Conservation (phyloP, 148 eudicot genomes). For the Dysphania ambrosioides region DNA sequence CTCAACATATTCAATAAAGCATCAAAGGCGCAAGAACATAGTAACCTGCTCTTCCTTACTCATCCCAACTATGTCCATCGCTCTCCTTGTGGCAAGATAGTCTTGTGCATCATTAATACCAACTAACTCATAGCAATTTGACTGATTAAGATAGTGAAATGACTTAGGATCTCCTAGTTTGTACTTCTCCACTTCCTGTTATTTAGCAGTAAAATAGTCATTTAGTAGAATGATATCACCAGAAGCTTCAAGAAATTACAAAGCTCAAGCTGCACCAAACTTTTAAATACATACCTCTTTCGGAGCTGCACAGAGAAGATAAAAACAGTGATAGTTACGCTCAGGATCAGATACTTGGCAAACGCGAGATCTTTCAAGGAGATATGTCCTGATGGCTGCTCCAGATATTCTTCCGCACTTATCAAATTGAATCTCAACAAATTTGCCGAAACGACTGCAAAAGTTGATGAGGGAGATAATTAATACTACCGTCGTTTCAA, state of each 20-base stretch:
- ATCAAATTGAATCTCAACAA: slow-evolving; percentile 89
- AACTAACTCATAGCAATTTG: slow-evolving; percentile 64
- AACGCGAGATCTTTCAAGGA: slow-evolving; percentile 94
- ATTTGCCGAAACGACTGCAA: slow-evolving; percentile 90
- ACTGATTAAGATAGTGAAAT: slow-evolving; percentile 83
- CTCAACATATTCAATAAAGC: slow-evolving; percentile 14
- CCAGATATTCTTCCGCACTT: slow-evolving; percentile 85
- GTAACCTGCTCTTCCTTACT: slow-evolving; percentile 70
- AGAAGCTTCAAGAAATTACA: slow-evolving; percentile 3
- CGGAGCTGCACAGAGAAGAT: slow-evolving; percentile 87
- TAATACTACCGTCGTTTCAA: too few relatives aligned
- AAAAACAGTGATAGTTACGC: slow-evolving; percentile 87
- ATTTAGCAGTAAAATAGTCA: slow-evolving; percentile 17
- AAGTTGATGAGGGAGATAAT: slow-evolving; percentile 15
- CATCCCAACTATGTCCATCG: slow-evolving; percentile 90
- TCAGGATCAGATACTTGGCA: slow-evolving; percentile 89
- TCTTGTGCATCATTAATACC: slow-evolving; percentile 77
- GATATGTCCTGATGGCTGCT: slow-evolving; percentile 92
- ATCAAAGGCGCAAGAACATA: not conserved
- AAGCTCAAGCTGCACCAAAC: slow-evolving; percentile 15
- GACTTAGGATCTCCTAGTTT: slow-evolving; percentile 73
- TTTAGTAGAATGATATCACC: slow-evolving; percentile 19
- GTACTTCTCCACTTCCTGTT: slow-evolving; percentile 69
- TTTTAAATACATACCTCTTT: slow-evolving; percentile 43
- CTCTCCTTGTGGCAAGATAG: slow-evolving; percentile 84